phyloP scores from a whole-genome alignment of 768 basidiomycete species.

The Cyathus striatus region DNA sequence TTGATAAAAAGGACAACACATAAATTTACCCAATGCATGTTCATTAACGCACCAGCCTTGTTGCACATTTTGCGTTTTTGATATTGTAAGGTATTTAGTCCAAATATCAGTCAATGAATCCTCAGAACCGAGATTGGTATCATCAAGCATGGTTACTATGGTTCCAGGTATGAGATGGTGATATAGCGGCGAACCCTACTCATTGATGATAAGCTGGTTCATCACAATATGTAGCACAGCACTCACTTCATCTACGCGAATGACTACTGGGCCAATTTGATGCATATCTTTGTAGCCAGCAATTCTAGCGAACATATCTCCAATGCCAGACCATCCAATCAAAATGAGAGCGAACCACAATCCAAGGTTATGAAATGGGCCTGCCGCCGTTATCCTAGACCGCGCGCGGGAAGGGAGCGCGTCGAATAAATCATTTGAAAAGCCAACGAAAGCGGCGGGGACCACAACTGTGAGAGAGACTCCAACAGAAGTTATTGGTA shows the following conservation, averaged over 20 bases:
- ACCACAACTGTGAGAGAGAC: conserved; percentile 56
- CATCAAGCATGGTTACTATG: conserved; percentile 64
- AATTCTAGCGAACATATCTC: conserved; percentile 20
- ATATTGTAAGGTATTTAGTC: conserved; percentile 37
- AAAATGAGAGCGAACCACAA: conserved; percentile 45
- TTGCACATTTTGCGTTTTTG: conserved; percentile 1
- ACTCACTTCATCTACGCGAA: conserved; percentile 45
- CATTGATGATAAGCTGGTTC: background rate
- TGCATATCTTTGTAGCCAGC: conserved; percentile 53
- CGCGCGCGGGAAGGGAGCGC: conserved; percentile 35
- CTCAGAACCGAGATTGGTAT: conserved; percentile 36
- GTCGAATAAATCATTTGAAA: conserved; percentile 39
- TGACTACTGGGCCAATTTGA: conserved; percentile 46
- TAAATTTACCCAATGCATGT: conserved; percentile 12
- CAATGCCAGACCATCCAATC: conserved; percentile 25
- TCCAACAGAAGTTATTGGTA: conserved; percentile 60
- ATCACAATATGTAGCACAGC: background rate
- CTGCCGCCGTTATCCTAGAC: conserved; percentile 64
- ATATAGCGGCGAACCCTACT: conserved; percentile 58
- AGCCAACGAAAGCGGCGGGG: conserved; percentile 72
- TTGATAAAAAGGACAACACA: conserved; percentile 16
- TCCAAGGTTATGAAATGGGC: conserved; percentile 74
- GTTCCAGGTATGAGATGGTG: conserved; percentile 50
- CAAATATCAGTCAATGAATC: conserved; percentile 31
- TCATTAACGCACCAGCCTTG: conserved; percentile 61